Base-by-base conservation (phyloP, 345 rosid species). In the Rhodomyrtus tomentosa region DNA sequence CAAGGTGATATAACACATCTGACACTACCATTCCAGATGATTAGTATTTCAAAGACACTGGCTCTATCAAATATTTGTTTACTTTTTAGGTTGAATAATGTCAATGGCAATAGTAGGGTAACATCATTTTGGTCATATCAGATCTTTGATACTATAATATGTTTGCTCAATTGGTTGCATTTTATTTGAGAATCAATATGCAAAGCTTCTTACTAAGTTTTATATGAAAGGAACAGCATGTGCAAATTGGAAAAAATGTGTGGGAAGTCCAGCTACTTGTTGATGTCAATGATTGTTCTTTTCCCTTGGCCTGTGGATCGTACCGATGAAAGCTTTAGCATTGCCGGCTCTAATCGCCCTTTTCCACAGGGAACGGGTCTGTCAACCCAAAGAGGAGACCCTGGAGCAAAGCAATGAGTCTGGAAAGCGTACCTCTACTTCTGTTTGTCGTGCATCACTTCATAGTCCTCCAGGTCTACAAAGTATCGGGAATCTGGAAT, bases 301-400 rank as follows among this genome's bases (percentile, higher is more conserved):
- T 62, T 18, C 45, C 76, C 76, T 68, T 68, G 76, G 76, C 76
- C 76, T 68, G 45, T 9, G 45, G 13, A 68, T 36, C 5, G 20
- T 7, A 18, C 55, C 20, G 45, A 32, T 8, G 76, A 68, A 68
- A 68, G 42, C 74, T 62, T 62, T 68, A 32, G 45, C 76, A 68
- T 38, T 45, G 10, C 51, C 0, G 36, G 22, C 79, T 15, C 32
- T 50, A 25, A 32, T 20, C 4, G 1, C n/a, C 82, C 62, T 42
- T 82, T n/a, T 80, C 24, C 36, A 81, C 88, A 96, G 98, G 89
- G 98, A 96, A 89, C 90, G 99, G 49, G 89, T 95, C 42, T 91
- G 93, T 88, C 81, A 90, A 80, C 88, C 90, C 55, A 87, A 87
- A 38, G 93, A 91, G 22, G 94, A 91, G 38, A 89, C 84, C 74